Evolutionary conservation across 176 grass and related monocot genomes (phyloP), one percentile per base, ranked within the genome.

Genomic region (Aegilops tauschii): DNA sequence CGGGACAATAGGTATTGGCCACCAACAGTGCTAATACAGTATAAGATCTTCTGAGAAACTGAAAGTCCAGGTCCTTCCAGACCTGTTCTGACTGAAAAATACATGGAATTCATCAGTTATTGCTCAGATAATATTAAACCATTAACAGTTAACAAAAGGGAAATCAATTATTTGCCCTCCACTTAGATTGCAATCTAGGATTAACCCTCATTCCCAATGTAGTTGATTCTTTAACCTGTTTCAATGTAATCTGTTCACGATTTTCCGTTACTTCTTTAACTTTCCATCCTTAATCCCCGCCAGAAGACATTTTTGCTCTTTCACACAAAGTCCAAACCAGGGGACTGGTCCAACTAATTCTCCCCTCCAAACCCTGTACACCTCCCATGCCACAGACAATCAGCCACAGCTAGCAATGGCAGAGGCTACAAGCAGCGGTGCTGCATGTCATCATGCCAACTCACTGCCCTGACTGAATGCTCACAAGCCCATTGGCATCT

Each of bases 1-100:
- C 93, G 92, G 44, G 93, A 92, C 93, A 92, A 92, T 76, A 95
- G 14, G 85, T 98, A 98, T 65, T 90, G 96, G 25, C 96, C 93
- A 79, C 96, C 93, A 74, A 98, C 96, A 68, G 82, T 92, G 73
- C 92, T 86, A 81, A 98, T 63, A 82, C 96, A 95, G 78, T 94
- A 98, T 82, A 93, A 87, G 27, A 98, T 86, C 80, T 98, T 98
- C 69, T 95, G 96, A 82, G 85, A 90, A 91, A 94, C 82, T 86
- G 96, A 98, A 92, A 98, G 96, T 28, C 92, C 93, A 56, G 86
- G 88, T 30, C 93, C 96, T 89, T 98, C 96, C 58, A 98, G 82
- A 68, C 96, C 93, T 76, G 96, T 98, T 89, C 93, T 93, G 65
- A 95, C 96, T 95, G 88, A 79, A 95, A 87, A 87, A 37, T 17